Evolutionary conservation across 1,284 basidiomycete species (phyloP), one percentile per base, ranked within the genome.

Genomic region (Agroathelia rolfsii): DNA sequence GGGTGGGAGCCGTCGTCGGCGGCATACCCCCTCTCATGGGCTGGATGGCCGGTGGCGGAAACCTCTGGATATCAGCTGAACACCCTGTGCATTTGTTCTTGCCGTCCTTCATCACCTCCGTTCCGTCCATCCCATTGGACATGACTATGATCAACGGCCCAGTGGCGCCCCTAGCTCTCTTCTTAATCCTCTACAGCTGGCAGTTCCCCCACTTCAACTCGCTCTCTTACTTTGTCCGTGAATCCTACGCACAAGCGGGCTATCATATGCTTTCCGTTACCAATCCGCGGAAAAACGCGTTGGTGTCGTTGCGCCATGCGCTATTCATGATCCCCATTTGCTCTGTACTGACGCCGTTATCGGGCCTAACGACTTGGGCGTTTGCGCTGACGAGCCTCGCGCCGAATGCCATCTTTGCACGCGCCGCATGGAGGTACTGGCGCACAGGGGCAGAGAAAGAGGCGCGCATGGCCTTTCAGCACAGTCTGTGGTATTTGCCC

Each of bases 141-240:
- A 27, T 62, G 12, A 53, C 68, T 15, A 49, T 68, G 34, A 61
- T 78, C 35, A 72, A 84, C 48, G 89, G 86, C 49, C 78, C 86
- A 1, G 71, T 93, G 24, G 75, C 80, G 0, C 76, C 85, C 0
- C 57, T 83, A 35, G 74, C 79, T 2, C 62, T 96, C 3, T 87
- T 84, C 57, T 64, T 76, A 51, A 58, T 96, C 32, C 72, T 97
- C 9, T 99, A 82, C 60, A 85, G 84, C 38, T 99, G 95, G 95
- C 95, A 99, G 53, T 98, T 98, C 56, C 94, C 95, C 12, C 95
- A 98, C 56, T 98, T 99, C 64, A 97, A 95, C 59, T 63, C 89
- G 2, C 68, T 98, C n/a, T 79, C 92, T 3, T 76, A 96, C 57
- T 67, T 92, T 30, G 73, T 95, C 9, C 75, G 92, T 16, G 76